These are phyloP conservation scores for Clarkia xantiana DNA, from an alignment of 345 rosid species.

Conservation along the genomic window DNA sequence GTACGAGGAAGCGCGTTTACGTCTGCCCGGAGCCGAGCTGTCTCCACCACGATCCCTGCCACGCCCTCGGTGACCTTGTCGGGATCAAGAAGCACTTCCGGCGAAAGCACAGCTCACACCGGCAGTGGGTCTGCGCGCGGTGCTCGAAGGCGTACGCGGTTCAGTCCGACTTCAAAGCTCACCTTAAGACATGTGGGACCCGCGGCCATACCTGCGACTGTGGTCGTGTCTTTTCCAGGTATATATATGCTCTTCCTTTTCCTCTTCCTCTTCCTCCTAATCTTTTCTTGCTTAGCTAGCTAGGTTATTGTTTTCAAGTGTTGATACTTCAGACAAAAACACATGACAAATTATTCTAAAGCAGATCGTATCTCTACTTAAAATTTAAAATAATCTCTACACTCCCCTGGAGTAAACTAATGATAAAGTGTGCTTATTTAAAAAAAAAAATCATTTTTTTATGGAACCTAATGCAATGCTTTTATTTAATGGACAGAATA, in stretches of 20 bases:
- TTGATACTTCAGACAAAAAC: no score
- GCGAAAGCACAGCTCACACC: constrained; percentile 75
- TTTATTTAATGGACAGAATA: no score
- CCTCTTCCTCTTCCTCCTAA: no score
- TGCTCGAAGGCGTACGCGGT: constrained; percentile 93
- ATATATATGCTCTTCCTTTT: background rate
- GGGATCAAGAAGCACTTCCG: constrained; percentile 92
- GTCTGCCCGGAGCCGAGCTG: constrained; percentile 93
- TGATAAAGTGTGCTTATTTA: no score
- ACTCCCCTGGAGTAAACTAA: no score
- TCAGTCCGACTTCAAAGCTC: constrained; percentile 93
- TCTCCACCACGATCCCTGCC: constrained; percentile 88
- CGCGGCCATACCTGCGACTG: constrained; percentile 97
- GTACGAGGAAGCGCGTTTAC: constrained; percentile 59
- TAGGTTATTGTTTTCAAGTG: no score
- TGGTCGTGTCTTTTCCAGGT: constrained; percentile 97
- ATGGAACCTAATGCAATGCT: no score
- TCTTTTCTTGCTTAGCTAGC: no score
- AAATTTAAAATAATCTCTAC: no score
- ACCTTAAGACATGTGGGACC: constrained; percentile 94
- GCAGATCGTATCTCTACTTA: no score
- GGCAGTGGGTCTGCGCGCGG: constrained; percentile 87
- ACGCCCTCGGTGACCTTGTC: constrained; percentile 93
- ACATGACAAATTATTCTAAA: no score
- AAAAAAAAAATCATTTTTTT: no score